Evolutionary conservation across 106 monocot species (phyloP).

Genomic region (Dendrobium officinale): DNA sequence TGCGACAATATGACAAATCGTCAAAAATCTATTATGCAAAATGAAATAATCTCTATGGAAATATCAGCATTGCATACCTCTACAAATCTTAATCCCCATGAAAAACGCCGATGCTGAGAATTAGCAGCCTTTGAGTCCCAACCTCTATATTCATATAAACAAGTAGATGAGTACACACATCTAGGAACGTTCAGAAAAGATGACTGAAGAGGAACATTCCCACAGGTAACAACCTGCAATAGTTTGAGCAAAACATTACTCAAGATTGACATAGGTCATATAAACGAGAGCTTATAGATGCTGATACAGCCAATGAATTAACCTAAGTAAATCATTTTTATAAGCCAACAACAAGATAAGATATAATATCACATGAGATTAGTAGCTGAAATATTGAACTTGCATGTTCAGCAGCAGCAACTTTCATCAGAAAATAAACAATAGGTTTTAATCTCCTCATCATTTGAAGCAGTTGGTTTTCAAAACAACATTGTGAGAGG

Average conservation of each 20-base stretch:
- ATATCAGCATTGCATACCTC: conserved; percentile 15
- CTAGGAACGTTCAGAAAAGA: conserved; percentile 39
- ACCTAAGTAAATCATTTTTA: background rate
- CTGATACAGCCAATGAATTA: background rate
- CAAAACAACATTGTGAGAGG: background rate
- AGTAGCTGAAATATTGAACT: background rate
- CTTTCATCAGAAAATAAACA: background rate
- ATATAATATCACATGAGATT: background rate
- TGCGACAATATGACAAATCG: background rate
- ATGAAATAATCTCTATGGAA: background rate
- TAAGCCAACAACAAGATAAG: background rate
- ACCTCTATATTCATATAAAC: conserved; percentile 49
- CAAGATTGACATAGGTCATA: background rate
- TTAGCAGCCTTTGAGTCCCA: conserved; percentile 33
- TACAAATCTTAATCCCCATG: conserved; percentile 32
- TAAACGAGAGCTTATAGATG: background rate
- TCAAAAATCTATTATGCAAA: background rate
- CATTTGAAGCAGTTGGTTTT: background rate
- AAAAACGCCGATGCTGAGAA: conserved; percentile 20
- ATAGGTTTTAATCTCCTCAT: background rate
- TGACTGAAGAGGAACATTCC: conserved; percentile 34
- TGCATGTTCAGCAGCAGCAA: background rate
- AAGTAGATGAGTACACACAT: conserved; percentile 48
- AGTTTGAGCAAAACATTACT: background rate
- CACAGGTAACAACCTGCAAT: conserved; percentile 35